Base-by-base conservation (phyloP, 331 rosid genomes). In the Pyrus hybrid region DNA sequence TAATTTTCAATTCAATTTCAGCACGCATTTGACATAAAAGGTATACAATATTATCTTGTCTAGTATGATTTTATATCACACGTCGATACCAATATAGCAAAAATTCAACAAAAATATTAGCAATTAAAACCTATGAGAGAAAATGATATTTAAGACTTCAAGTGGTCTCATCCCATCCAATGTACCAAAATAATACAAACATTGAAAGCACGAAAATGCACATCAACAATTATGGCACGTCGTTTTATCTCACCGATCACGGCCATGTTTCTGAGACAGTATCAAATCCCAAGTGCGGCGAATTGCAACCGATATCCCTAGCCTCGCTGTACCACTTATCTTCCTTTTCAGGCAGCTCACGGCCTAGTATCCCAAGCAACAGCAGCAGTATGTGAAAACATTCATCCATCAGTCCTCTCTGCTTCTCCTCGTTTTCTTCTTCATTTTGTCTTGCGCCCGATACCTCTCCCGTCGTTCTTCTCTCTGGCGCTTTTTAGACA, bases 401-500 rank as follows among this genome's bases (percentile, higher is more conserved):
- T 54, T n/a, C 54, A 13, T 13, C 54, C 53, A 58, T 80, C 83
- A 73, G 63, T 18, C 80, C 53, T 88, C 81, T 6, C 53, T 54
- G 22, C 62, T 64, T 86, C 91, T 80, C 72, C 94, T 86, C 32
- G 41, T 82, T 86, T 82, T 93, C 87, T 93, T 93, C 58, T 66
- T 86, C 57, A 26, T 63, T 76, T 91, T 91, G 69, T 90, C 97
- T 78, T 94, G 85, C 58, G 30, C 80, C n/a, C 97, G 82, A 68
- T 94, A 94, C 68, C 91, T 90, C 62, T 73, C 92, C 5, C 96
- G 88, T 16, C 92, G 83, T 82, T 90, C 97, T 75, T 94, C 98
- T 77, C 98, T 90, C 57, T 20, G 86, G 28, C 98, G 98, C 84
- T 94, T 94, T 72, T 23, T 91, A 6, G 68, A 18, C 77, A 90